Evolutionary conservation across 306 rosid genomes (phyloP).

Genomic region (Oemleria cerasiformis): DNA sequence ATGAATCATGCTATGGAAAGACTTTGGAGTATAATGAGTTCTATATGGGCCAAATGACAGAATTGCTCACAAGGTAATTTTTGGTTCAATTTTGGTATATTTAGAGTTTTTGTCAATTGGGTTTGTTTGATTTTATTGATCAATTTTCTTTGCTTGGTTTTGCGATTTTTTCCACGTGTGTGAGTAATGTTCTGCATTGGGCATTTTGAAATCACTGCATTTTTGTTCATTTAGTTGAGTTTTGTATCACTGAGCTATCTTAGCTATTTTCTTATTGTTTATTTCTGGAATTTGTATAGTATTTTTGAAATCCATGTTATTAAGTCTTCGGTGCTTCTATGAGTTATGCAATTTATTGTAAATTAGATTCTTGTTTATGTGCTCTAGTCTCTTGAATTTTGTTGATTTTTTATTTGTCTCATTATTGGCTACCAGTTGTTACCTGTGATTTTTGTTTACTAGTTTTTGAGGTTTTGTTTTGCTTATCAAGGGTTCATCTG

Average conservation of each 20-base stretch:
- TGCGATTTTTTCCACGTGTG: background rate
- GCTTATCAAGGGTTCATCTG: background rate
- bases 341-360: background rate
- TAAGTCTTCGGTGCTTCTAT: background rate
- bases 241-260: background rate
- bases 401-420: background rate
- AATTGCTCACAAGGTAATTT: slow-evolving; percentile 73
- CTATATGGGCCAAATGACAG: slow-evolving; percentile 83
- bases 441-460: background rate
- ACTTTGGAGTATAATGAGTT: slow-evolving; percentile 66
- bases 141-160: background rate
- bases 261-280: background rate
- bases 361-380: background rate
- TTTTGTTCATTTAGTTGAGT: slow-evolving; percentile 2
- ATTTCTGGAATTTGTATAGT: background rate
- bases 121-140: slow-evolving; percentile 4
- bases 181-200: background rate
- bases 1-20: slow-evolving; percentile 53
- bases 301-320: background rate
- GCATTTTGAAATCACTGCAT: background rate
- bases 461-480: background rate
- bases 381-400: background rate
- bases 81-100: background rate
- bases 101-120: background rate
- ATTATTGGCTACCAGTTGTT: background rate